Evolutionary conservation across 441 rosid species (phyloP).

Genomic region (Rhodomyrtus psidioides): DNA sequence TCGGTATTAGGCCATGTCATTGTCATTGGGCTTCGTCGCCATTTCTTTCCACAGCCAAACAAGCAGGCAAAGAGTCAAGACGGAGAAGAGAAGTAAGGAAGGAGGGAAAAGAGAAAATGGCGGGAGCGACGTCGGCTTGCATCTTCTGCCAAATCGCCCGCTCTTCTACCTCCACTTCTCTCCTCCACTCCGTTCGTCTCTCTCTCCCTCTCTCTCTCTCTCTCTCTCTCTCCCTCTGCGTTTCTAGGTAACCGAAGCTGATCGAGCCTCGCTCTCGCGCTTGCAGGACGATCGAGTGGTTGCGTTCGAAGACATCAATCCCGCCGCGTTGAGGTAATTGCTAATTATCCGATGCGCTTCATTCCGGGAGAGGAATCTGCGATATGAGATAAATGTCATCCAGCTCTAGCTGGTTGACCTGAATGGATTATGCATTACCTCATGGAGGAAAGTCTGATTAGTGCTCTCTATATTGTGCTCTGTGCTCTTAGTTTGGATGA

Average conservation of each 20-base stretch:
- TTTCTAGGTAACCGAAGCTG: conserved; percentile 5
- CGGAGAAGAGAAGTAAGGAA: background rate
- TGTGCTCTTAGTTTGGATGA: no score
- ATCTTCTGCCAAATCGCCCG: conserved; percentile 69
- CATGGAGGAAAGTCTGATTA: background rate
- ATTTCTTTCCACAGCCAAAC: background rate
- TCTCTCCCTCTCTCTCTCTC: background rate
- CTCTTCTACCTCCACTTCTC: conserved; percentile 36
- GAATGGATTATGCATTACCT: background rate
- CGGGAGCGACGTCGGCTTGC: conserved; percentile 46
- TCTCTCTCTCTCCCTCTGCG: background rate
- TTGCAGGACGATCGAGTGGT: conserved; percentile 75
- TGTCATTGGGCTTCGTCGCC: background rate
- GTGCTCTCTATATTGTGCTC: background rate
- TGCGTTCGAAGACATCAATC: conserved; percentile 81
- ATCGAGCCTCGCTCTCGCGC: background rate
- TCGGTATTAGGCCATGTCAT: no score
- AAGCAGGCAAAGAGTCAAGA: background rate
- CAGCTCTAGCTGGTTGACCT: background rate
- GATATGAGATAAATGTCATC: background rate
- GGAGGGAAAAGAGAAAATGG: conserved; percentile 26
- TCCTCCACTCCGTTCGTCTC: conserved; percentile 55
- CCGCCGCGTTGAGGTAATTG: conserved; percentile 70
- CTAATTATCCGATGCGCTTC: background rate
- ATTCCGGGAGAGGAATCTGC: no score